Percentiles rank a stretch among this genome's conserved stretches.
These are phyloP conservation scores for Pseudogymnoascus sp. DNA, from an alignment of 2,329 filamentous ascomycete genomes.

Conservation along the genomic window DNA sequence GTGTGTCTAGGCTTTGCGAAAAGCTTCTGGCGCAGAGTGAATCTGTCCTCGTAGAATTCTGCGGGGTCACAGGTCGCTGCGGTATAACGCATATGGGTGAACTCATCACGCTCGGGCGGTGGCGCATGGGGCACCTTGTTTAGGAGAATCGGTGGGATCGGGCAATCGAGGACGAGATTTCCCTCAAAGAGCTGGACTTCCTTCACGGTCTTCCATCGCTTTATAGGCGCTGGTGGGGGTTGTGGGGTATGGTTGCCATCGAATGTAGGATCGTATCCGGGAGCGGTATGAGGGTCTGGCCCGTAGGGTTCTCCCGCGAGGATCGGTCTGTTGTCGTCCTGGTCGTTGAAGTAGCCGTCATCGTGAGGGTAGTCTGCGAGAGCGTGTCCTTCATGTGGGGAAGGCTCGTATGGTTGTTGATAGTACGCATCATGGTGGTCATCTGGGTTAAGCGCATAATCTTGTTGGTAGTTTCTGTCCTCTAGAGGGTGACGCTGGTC, in stretches of 20 bases:
- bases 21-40: conserved; percentile 82
- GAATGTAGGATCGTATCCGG: conserved; percentile 38
- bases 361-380: conserved; percentile 20
- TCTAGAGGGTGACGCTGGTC: conserved; percentile 42
- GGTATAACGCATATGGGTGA: conserved; percentile 87
- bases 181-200: conserved; percentile 95
- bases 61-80: conserved; percentile 89
- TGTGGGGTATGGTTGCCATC: conserved; percentile 25
- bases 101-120: conserved; percentile 75
- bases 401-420: conserved; percentile 70
- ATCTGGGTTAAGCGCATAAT: conserved; percentile 73
- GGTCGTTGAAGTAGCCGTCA: conserved; percentile 35
- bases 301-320: conserved; percentile 53
- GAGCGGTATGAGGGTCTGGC: conserved; percentile 44
- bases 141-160: conserved; percentile 79
- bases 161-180: conserved; percentile 94
- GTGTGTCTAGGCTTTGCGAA: conserved; percentile 90
- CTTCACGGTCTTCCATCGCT: conserved; percentile 97
- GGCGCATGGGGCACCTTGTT: conserved; percentile 79
- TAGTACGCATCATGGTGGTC: conserved; percentile 84
- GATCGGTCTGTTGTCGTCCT: conserved; percentile 67
- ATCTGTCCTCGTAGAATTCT: conserved; percentile 80
- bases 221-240: conserved; percentile 52
- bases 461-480: conserved; percentile 43
- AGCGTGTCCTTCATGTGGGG: conserved; percentile 24